Evolutionary conservation across 768 basidiomycete species (phyloP), one percentile per base, ranked within the genome.

Genomic region (Hemileccinum rubropunctum): DNA sequence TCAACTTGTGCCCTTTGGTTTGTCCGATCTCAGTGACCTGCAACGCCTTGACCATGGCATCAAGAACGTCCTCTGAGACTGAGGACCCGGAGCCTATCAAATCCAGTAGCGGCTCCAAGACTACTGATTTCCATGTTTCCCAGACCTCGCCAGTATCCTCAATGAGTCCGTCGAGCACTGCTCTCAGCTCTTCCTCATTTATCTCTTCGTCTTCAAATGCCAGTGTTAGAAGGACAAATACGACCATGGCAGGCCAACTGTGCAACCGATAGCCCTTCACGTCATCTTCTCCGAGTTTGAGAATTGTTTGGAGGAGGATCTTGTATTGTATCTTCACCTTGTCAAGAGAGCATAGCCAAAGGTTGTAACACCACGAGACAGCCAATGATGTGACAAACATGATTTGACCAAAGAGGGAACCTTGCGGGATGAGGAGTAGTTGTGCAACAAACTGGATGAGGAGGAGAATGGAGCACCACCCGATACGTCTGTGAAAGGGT

Each of bases 321-420:
- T 47, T 5, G 12, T 47, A 36, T 53, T 67, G 55, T 14, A 50
- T 32, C 18, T 36, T 14, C 1, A 47, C 46, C 37, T 62, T 61
- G 34, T 76, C 71, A 66, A 76, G 50, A 7, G 58, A 56, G 17
- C 65, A 65, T 12, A 69, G 37, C 50, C 53, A 68, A 0, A 62
- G 51, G 34, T 67, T 69, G 42, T 69, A 67, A 11, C 47, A 49
- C 68, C 68, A 69, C 13, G 68, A 69, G 30, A 59, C 59, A 18
- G 46, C 60, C 12, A 68, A 53, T 1, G 53, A 53, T 13, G 37
- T 14, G 30, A 54, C 51, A n/a, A 53, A 53, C 53, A 54, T 54
- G 35, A 53, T 42, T 21, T 54, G 53, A 9, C 53, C 51, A 3
- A 54, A 54, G 32, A 54, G 53, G 15, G 45, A 23, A 12, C 30